phyloP scores from a whole-genome alignment of 1,284 basidiomycete genomes.

The Boletellus deceptivus region DNA sequence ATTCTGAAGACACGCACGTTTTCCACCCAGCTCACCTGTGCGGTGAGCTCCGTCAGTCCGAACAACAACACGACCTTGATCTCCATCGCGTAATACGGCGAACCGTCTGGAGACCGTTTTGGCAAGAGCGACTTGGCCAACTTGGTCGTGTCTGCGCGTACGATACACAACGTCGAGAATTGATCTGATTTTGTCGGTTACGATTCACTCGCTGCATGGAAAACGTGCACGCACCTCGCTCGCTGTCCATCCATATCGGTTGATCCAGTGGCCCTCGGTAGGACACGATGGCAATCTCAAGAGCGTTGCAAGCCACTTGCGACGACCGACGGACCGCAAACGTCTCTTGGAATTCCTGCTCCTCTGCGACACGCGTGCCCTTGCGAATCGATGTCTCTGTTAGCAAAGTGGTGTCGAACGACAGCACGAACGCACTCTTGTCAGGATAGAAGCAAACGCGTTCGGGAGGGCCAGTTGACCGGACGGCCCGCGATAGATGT shows the following conservation, averaged over 20 bases:
- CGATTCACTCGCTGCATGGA: no score
- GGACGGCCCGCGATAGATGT: conserved; percentile 16
- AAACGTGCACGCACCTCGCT: conserved; percentile 15
- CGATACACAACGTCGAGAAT: conserved; percentile 38
- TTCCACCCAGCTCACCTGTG: conserved; percentile 45
- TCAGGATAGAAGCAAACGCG: conserved; percentile 32
- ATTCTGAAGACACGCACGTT: conserved; percentile 31
- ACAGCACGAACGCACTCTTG: conserved; percentile 22
- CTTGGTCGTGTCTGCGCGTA: conserved; percentile 38
- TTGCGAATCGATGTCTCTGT: conserved; percentile 8
- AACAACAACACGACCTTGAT: conserved; percentile 43
- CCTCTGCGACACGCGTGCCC: conserved; percentile 35
- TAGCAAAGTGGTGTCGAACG: neutral
- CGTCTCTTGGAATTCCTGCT: conserved; percentile 32
- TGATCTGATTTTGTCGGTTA: conserved; percentile 30
- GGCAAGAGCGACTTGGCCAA: conserved; percentile 22
- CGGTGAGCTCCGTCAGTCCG: conserved; percentile 46
- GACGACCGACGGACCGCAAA: conserved; percentile 24
- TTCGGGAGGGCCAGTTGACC: conserved; percentile 27
- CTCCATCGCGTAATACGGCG: conserved; percentile 34
- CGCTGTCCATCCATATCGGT: conserved; percentile 27
- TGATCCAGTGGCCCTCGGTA: conserved; percentile 26
- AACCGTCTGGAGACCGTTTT: conserved; percentile 16
- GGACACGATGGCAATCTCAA: conserved; percentile 27
- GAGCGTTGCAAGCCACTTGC: conserved; percentile 16